Evolutionary conservation across 78 protist species (phyloP).

Genomic region (Dictyostelium capitatum): DNA sequence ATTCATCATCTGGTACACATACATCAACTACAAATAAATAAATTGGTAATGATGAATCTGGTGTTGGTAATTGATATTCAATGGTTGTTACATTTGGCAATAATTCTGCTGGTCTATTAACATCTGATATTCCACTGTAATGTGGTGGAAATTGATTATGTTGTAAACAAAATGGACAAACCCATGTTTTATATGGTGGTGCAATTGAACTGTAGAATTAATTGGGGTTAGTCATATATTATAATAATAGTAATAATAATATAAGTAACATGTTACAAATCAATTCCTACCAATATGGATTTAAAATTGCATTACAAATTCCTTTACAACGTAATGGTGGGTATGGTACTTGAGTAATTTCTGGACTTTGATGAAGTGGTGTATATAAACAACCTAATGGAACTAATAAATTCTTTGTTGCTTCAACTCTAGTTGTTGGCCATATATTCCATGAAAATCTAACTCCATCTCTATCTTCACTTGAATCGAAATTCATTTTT

Average conservation of each 20-base stretch:
- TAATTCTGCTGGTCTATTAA: conserved; percentile 95
- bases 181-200: conserved; percentile 83
- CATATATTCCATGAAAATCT: conserved; percentile 95
- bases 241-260: not conserved
- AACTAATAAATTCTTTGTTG: conserved; percentile 91
- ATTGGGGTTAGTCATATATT: not conserved
- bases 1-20: conserved; percentile 91
- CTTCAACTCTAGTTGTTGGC: conserved; percentile 85
- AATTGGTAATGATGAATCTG: conserved; percentile 88
- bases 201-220: conserved; percentile 78
- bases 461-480: conserved; percentile 91
- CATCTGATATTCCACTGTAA: conserved; percentile 89
- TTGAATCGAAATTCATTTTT: conserved; percentile 47
- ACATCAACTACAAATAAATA: conserved; percentile 96
- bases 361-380: conserved; percentile 91
- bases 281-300: conserved; percentile 90
- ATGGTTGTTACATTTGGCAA: conserved; percentile 81
- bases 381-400: conserved; percentile 97
- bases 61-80: conserved; percentile 78
- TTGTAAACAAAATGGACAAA: conserved; percentile 96
- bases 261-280: too few relatives aligned
- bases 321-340: conserved; percentile 95
- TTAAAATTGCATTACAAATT: conserved; percentile 91
- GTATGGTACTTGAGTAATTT: conserved; percentile 85
- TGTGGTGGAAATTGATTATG: conserved; percentile 96